phyloP scores from a whole-genome alignment of 306 rosid genomes.

The Prunus mume region DNA sequence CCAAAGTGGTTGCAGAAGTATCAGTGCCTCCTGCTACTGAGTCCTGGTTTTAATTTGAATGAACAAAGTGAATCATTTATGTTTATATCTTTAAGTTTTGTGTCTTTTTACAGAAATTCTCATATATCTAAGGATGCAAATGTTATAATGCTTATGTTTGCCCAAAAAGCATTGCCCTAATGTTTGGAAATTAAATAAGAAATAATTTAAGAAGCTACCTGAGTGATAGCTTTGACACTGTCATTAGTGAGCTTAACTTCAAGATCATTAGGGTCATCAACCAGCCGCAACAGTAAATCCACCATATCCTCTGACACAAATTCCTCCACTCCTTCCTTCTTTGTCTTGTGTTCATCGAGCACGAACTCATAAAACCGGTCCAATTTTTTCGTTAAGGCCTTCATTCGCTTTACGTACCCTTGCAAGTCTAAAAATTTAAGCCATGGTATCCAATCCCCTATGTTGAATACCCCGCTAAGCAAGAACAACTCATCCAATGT shows the following conservation, averaged over 20 bases:
- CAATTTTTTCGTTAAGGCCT: constrained; percentile 21
- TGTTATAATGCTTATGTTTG: too few relatives aligned
- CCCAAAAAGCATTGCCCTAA: too few relatives aligned
- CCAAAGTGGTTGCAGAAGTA: constrained; percentile 16
- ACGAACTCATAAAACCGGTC: constrained; percentile 18
- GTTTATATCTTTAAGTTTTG: too few relatives aligned
- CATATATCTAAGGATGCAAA: too few relatives aligned
- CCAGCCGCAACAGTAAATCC: constrained; percentile 26
- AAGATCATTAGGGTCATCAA: constrained; percentile 22
- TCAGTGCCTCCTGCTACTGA: constrained; percentile 27
- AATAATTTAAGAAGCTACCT: constrained; percentile 8
- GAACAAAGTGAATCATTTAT: not conserved
- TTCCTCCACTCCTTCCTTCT: constrained; percentile 5
- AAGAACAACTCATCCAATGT: constrained; percentile 26
- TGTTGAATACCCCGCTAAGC: constrained; percentile 26
- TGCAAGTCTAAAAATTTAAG: constrained; percentile 35
- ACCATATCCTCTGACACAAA: constrained; percentile 30
- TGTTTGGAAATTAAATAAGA: too few relatives aligned
- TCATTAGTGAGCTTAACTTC: constrained; percentile 25
- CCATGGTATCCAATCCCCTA: constrained; percentile 40
- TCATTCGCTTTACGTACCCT: constrained; percentile 31
- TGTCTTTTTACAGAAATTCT: too few relatives aligned
- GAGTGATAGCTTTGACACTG: constrained; percentile 26
- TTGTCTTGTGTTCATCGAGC: constrained; percentile 22
- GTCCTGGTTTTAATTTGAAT: constrained; percentile 12